Evolutionary conservation across 495 filamentous ascomycete genomes (phyloP).

Genomic region (Penicillium flavigenum): DNA sequence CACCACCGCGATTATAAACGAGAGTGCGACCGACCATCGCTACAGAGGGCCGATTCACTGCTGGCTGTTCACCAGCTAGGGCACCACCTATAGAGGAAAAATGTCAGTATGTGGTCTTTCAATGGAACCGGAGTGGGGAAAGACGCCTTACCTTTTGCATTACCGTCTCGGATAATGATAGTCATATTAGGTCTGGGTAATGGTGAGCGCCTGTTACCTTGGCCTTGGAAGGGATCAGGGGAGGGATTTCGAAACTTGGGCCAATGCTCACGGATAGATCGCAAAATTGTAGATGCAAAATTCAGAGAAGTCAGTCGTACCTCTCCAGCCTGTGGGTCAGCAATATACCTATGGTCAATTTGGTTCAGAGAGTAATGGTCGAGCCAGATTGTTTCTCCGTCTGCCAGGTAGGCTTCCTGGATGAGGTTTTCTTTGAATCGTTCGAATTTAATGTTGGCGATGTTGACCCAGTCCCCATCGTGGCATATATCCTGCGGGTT

Average conservation of each 20-base stretch:
- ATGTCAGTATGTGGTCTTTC: background rate
- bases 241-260: background rate
- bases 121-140: background rate
- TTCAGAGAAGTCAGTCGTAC: constrained; percentile 2
- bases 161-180: constrained; percentile 8
- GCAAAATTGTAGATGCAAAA: constrained; percentile 1
- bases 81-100: background rate
- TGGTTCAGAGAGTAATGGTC: background rate
- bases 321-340: background rate
- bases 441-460: constrained; percentile 1
- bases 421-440: background rate
- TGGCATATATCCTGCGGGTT: background rate
- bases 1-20: background rate
- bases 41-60: background rate
- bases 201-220: background rate
- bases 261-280: background rate
- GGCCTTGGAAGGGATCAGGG: background rate
- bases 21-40: background rate
- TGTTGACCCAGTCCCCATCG: constrained; percentile 15
- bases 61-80: background rate
- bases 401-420: background rate
- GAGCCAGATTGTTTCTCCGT: constrained; percentile 6
- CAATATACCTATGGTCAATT: background rate
- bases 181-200: constrained; percentile 12
- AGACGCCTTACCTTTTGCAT: background rate